phyloP scores from a whole-genome alignment of 2,329 filamentous ascomycete genomes.

The Xylaria sp. region DNA sequence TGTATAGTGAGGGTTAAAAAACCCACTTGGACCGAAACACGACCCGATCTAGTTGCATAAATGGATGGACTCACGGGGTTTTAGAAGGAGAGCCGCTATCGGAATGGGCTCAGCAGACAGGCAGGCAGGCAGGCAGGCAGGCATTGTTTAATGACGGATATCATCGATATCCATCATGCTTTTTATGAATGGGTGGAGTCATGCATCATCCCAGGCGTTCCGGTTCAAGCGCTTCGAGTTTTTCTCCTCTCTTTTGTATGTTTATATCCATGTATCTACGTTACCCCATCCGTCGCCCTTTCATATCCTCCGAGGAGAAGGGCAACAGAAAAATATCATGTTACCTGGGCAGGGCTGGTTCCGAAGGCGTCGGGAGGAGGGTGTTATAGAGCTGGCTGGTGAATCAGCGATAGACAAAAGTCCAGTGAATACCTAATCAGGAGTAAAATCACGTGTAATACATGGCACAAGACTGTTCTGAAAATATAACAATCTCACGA shows the following conservation, averaged over 20 bases:
- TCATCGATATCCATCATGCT: background rate
- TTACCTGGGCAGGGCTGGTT: background rate
- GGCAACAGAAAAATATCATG: background rate
- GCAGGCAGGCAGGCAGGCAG: background rate
- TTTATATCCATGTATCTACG: background rate
- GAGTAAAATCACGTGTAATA: background rate
- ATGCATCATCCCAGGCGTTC: conserved; percentile 24
- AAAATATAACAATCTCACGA: background rate
- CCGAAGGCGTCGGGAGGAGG: background rate
- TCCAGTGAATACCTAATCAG: background rate
- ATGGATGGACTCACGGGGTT: background rate
- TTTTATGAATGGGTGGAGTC: conserved; percentile 2
- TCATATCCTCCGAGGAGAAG: conserved; percentile 13
- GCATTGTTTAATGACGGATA: background rate
- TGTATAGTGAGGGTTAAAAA: background rate
- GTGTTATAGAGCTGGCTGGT: conserved; percentile 4
- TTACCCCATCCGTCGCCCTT: background rate
- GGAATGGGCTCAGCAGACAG: background rate
- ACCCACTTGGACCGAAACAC: background rate
- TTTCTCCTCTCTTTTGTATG: conserved; percentile 29
- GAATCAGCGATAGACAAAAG: conserved; percentile 23
- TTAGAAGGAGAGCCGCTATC: background rate
- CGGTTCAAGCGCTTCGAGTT: background rate
- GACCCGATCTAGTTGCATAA: background rate
- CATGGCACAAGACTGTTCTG: background rate